Evolutionary conservation across 306 rosid species (phyloP).

Genomic region (Rosa persica): DNA sequence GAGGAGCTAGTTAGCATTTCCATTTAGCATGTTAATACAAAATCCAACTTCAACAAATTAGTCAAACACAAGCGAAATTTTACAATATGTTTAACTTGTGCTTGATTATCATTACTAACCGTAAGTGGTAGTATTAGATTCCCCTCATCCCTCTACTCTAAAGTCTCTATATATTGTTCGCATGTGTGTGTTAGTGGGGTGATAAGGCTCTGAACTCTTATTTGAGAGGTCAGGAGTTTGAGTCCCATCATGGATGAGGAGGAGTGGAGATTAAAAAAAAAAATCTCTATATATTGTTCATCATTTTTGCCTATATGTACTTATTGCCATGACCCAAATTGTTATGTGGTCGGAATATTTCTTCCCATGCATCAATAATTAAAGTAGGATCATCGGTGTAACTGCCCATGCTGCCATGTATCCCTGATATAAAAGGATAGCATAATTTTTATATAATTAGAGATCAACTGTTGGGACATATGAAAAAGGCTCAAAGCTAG

Average conservation of each 20-base stretch:
- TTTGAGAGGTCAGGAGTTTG: too few species aligned
- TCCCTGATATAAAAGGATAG: not conserved
- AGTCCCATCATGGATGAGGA: too few species aligned
- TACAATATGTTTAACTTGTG: too few species aligned
- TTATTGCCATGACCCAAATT: not conserved
- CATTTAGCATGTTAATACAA: too few species aligned
- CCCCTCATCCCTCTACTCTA: too few species aligned
- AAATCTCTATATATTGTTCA: not conserved
- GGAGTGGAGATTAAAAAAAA: too few species aligned
- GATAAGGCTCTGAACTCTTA: too few species aligned
- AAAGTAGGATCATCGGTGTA: not conserved
- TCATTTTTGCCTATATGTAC: not conserved
- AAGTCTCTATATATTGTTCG: not conserved
- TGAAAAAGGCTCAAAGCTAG: not conserved
- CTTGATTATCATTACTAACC: too few species aligned
- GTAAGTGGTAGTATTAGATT: too few species aligned
- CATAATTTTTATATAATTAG: not conserved
- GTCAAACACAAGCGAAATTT: too few species aligned
- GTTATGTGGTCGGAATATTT: not conserved
- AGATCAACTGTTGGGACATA: not conserved
- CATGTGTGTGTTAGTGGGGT: too few species aligned
- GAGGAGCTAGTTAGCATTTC: not conserved
- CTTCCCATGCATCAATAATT: not conserved
- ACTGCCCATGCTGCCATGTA: conserved; percentile 1
- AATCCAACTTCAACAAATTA: too few species aligned